These are phyloP conservation scores for Petrea volubilis DNA, from an alignment of 257 asterid genomes.

Conservation along the genomic window DNA sequence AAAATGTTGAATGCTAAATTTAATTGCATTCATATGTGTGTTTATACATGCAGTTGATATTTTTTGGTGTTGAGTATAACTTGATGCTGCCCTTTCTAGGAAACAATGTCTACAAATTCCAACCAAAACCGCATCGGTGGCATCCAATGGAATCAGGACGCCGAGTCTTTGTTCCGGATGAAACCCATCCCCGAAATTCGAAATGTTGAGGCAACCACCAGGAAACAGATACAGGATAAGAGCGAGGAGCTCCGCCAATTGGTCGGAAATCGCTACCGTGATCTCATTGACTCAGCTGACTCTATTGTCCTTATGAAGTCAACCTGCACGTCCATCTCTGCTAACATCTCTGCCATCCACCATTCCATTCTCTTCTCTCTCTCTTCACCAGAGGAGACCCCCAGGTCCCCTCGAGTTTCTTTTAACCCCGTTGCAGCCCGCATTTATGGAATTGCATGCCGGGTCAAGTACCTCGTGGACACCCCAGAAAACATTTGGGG, in stretches of 20 bases:
- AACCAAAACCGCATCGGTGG: conserved; percentile 39
- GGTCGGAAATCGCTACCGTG: conserved; percentile 93
- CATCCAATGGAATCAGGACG: conserved; percentile 71
- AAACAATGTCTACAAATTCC: conserved; percentile 38
- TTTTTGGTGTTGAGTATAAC: neutral
- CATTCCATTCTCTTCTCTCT: conserved; percentile 60
- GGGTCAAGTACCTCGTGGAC: conserved; percentile 96
- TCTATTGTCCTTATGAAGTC: conserved; percentile 92
- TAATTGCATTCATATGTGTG: neutral
- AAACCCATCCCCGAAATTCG: conserved; percentile 93
- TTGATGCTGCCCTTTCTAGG: conserved; percentile 13
- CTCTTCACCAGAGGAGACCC: conserved; percentile 54
- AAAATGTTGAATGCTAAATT: conserved; percentile 1
- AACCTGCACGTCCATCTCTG: conserved; percentile 75
- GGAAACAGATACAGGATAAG: conserved; percentile 94
- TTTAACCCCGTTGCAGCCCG: conserved; percentile 54
- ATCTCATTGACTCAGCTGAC: conserved; percentile 97
- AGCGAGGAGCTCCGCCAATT: conserved; percentile 94
- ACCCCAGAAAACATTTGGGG: conserved; percentile 99
- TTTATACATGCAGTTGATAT: neutral
- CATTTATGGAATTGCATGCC: conserved; percentile 83
- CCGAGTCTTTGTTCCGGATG: conserved; percentile 83
- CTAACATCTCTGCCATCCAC: conserved; percentile 73
- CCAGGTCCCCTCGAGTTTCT: conserved; percentile 54
- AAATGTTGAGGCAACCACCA: conserved; percentile 75